Evolutionary conservation across 441 rosid species (phyloP), one percentile per base, ranked within the genome.

Genomic region (Hypseocharis bilobata): DNA sequence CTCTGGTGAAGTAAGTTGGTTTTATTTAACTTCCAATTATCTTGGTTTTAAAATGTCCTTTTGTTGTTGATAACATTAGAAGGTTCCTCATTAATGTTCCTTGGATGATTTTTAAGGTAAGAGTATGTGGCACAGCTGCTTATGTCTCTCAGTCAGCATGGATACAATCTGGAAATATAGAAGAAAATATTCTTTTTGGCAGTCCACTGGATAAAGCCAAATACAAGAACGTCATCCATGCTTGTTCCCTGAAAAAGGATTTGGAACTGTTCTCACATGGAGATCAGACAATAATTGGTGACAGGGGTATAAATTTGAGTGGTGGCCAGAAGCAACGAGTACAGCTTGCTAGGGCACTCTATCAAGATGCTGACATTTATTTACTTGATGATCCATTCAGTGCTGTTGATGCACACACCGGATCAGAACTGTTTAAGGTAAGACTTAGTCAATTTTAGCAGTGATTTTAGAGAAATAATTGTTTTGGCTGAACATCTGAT

Each of bases 141-240:
- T 94, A 94, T 81, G 99, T 94, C 62, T 85, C 96, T 60, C 97
- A 94, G 75, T 94, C 99, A 65, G 96, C 99, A 65, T 94, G 99
- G 99, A 94, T 94, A 84, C 99, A 88, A 67, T 89, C 99, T 69
- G 99, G 99, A 80, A 94, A 91, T 79, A 89, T 94, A 59, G 96
- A 94, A 83, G 97, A 94, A 81, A 94, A 94, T 82, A 86, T 94
- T 84, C 96, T 94, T 40, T 94, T 94, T 72, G 99, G 99, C 66
- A 84, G 96, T 61, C 96, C 96, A 27, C 86, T 89, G 97, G 96
- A 91, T 78, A 94, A 89, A 82, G 78, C 87, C 16, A 91, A 82
- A 75, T 94, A 91, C 82, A 94, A 91, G 82, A 84, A 77, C 59
- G 96, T 85, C 63, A 83, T 94, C 71, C 91, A 91, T 81, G 97